phyloP scores from a whole-genome alignment of 2,329 filamentous ascomycete genomes.

The Fusarium compactum region DNA sequence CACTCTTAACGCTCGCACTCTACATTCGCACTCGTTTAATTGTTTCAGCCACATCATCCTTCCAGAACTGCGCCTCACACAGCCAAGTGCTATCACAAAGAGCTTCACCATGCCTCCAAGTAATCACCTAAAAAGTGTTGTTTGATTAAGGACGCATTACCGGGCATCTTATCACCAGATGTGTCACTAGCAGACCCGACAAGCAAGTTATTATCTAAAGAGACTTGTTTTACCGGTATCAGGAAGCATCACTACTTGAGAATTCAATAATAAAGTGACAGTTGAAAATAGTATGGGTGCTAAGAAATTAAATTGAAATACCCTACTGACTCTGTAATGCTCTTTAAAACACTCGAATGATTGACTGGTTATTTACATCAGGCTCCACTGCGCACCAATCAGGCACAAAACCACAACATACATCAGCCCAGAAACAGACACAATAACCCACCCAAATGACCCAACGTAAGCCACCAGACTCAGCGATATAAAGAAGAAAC shows the following conservation, averaged over 20 bases:
- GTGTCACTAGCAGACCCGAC: too few relatives aligned
- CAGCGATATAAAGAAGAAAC: neutral
- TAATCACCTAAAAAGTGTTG: too few relatives aligned
- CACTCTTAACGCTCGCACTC: too few relatives aligned
- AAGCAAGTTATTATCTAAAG: too few relatives aligned
- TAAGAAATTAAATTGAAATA: rapidly evolving
- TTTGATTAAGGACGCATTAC: too few relatives aligned
- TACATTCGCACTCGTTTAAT: neutral
- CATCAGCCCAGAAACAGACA: neutral
- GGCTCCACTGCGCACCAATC: neutral
- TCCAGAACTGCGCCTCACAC: neutral
- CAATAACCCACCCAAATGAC: neutral
- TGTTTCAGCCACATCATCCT: conserved; percentile 4
- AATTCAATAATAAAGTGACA: too few relatives aligned
- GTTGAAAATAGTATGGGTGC: rapidly evolving
- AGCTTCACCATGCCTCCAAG: neutral
- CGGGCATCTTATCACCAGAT: too few relatives aligned
- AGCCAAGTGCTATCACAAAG: too few relatives aligned
- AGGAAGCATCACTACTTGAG: too few relatives aligned
- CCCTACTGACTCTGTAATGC: neutral
- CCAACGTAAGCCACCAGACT: conserved; percentile 2
- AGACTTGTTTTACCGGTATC: too few relatives aligned
- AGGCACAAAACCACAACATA: neutral
- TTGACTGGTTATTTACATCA: neutral
- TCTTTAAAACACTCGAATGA: rapidly evolving